phyloP scores from a whole-genome alignment of 257 asterid genomes.

The Fraxinus pennsylvanica region DNA sequence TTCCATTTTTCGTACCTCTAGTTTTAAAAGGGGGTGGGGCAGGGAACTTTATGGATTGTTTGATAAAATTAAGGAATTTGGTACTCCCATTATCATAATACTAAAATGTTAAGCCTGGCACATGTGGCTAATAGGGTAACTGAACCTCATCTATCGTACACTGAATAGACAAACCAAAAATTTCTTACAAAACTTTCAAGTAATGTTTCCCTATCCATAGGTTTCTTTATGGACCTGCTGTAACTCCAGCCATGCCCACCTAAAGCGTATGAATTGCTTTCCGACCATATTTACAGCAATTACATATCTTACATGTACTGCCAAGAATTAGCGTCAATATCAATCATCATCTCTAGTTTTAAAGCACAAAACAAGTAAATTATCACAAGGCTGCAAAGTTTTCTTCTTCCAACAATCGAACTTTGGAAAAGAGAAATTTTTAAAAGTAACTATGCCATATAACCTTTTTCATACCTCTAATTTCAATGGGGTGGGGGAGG shows the following conservation, averaged over 20 bases:
- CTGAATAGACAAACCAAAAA: background rate
- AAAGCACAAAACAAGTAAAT: background rate
- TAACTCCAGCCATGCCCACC: constrained; percentile 61
- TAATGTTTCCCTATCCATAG: constrained; percentile 37
- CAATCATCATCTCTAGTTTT: background rate
- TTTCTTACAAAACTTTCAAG: constrained; percentile 2
- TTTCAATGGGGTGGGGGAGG: too few species aligned
- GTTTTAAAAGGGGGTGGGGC: too few species aligned
- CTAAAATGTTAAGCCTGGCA: too few species aligned
- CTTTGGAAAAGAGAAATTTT: background rate
- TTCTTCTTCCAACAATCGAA: background rate
- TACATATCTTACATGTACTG: constrained; percentile 61
- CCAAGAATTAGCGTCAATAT: constrained; percentile 69
- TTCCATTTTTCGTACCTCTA: too few species aligned
- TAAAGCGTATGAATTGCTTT: constrained; percentile 53
- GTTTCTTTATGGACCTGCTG: constrained; percentile 60
- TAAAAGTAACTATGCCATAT: background rate
- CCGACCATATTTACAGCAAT: constrained; percentile 82
- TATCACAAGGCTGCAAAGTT: background rate
- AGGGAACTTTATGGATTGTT: too few species aligned
- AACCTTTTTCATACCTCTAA: too few species aligned
- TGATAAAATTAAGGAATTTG: background rate
- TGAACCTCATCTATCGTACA: background rate
- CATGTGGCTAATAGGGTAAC: too few species aligned
- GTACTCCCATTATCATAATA: background rate